These are phyloP conservation scores for Alternaria angustiovoidea DNA, from an alignment of 2,329 filamentous ascomycete species.

Conservation along the genomic window DNA sequence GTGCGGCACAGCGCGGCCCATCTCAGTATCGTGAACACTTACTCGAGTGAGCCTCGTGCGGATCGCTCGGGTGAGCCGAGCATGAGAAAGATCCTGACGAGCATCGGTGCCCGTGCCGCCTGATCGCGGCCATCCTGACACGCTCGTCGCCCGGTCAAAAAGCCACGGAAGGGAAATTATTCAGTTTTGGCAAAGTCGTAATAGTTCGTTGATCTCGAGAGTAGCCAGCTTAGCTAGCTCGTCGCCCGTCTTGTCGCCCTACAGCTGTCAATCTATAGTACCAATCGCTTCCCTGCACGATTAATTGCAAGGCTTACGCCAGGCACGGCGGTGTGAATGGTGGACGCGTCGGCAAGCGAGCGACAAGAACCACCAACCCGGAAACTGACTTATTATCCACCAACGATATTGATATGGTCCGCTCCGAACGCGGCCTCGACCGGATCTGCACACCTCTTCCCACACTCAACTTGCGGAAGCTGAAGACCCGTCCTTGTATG, in stretches of 20 bases:
- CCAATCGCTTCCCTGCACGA: constrained; percentile 33
- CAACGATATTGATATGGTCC: constrained; percentile 15
- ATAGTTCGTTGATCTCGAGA: constrained; percentile 20
- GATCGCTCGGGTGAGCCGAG: constrained; percentile 45
- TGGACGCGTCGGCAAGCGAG: constrained; percentile 28
- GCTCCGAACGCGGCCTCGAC: constrained; percentile 7
- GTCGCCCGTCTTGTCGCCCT: constrained; percentile 40
- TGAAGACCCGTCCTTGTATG: constrained; percentile 4
- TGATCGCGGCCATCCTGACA: constrained; percentile 35
- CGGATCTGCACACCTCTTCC: constrained; percentile 16
- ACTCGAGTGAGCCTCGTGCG: constrained; percentile 38
- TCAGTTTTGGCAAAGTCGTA: constrained; percentile 21
- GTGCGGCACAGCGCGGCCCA: constrained; percentile 15
- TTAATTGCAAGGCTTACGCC: constrained; percentile 35
- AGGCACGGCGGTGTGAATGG: constrained; percentile 32
- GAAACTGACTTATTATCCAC: constrained; percentile 21
- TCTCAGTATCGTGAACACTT: constrained; percentile 37
- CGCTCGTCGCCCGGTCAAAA: constrained; percentile 29
- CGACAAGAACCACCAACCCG: constrained; percentile 32
- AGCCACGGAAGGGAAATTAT: constrained; percentile 14
- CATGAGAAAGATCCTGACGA: constrained; percentile 37
- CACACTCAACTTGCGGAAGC: constrained; percentile 4
- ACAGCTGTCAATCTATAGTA: constrained; percentile 39
- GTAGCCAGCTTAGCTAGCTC: constrained; percentile 22
- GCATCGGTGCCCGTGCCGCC: constrained; percentile 40